phyloP scores from a whole-genome alignment of 306 rosid species.

The Rosa persica region DNA sequence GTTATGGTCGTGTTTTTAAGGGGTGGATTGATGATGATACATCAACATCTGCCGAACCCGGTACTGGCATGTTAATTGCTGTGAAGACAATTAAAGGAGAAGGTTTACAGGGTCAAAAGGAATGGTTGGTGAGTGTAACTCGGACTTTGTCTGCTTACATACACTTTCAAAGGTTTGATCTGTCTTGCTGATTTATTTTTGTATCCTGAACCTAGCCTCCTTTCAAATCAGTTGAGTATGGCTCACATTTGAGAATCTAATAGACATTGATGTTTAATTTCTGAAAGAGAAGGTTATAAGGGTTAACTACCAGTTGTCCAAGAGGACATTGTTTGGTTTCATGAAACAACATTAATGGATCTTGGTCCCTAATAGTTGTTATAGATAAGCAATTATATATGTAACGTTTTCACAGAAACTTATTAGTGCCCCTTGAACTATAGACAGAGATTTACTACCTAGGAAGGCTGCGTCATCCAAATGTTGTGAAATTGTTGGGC shows the following conservation, averaged over 20 bases:
- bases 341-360: too few species aligned
- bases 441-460: not conserved
- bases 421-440: not conserved
- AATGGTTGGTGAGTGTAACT: constrained; percentile 2
- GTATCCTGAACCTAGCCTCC: not conserved
- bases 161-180: not conserved
- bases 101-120: not conserved
- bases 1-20: not conserved
- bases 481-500: not conserved
- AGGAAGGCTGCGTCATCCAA: not conserved
- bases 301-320: too few species aligned
- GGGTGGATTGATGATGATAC: not conserved
- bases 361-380: too few species aligned
- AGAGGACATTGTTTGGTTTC: too few species aligned
- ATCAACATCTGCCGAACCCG: not conserved
- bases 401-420: not conserved
- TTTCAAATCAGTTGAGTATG: not conserved
- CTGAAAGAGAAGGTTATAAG: not conserved
- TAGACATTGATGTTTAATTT: not conserved
- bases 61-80: not conserved
- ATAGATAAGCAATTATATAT: too few species aligned
- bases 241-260: not conserved
- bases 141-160: not conserved
- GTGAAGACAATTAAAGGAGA: not conserved
- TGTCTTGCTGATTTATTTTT: not conserved